Percentiles rank a stretch among this genome's conserved stretches.
Evolutionary conservation across 1,139 yeast genomes (phyloP).

Genomic region (Taiozyma sp.): DNA sequence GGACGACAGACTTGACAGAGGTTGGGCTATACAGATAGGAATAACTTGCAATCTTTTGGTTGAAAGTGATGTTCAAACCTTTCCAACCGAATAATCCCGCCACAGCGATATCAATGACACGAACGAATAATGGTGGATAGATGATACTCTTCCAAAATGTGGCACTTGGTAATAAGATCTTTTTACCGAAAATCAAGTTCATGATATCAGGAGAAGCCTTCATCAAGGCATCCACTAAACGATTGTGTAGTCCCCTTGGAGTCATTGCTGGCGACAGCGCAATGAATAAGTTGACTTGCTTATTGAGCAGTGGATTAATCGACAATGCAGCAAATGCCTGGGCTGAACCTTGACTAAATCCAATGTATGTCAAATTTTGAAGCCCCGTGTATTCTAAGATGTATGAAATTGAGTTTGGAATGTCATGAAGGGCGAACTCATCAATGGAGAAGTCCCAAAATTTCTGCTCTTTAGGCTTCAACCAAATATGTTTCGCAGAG

Average conservation of each 20-base stretch:
- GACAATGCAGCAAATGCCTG: constrained; percentile 79
- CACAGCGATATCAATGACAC: constrained; percentile 66
- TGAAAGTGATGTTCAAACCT: constrained; percentile 56
- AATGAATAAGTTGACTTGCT: constrained; percentile 63
- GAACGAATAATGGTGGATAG: constrained; percentile 77
- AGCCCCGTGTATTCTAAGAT: constrained; percentile 39
- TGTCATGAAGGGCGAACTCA: constrained; percentile 69
- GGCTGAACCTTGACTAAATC: constrained; percentile 85
- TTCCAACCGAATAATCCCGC: constrained; percentile 73
- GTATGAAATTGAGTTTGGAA: constrained; percentile 61
- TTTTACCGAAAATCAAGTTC: constrained; percentile 68
- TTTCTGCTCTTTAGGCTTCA: constrained; percentile 38
- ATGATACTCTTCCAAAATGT: constrained; percentile 77
- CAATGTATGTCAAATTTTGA: constrained; percentile 53
- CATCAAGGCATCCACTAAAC: constrained; percentile 68
- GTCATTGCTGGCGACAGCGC: constrained; percentile 95
- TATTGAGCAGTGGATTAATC: constrained; percentile 61
- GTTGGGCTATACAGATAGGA: constrained; percentile 87
- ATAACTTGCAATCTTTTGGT: constrained; percentile 73
- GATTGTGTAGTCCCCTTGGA: constrained; percentile 77
- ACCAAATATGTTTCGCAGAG: constrained; percentile 45
- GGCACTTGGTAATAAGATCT: constrained; percentile 69
- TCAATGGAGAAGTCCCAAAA: constrained; percentile 85
- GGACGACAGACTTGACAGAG: constrained; percentile 86
- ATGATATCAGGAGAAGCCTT: constrained; percentile 76